Evolutionary conservation across 805 yeast species (phyloP), one percentile per base, ranked within the genome.

Genomic region (Wickerhamia fluorescens): DNA sequence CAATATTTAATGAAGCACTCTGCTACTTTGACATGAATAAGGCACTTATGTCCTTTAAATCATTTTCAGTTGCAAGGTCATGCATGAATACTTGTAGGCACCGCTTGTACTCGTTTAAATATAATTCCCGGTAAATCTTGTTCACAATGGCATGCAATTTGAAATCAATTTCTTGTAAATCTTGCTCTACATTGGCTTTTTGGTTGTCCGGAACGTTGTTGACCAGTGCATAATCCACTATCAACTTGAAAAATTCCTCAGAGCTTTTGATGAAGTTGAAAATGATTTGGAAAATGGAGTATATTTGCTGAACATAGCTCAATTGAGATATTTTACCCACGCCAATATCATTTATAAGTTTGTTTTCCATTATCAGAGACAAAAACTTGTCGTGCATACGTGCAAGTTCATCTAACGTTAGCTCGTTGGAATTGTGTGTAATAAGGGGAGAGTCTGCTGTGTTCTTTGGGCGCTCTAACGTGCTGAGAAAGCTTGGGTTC

Each of bases 361-460:
- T 59, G 39, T 51, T 45, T 16, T 51, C 40, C 13, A 57, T 47
- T 6, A 57, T 39, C 32, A n/a, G 32, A 23, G 14, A 18, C 25
- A 29, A 41, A 41, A 34, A 61, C 3, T 35, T 34, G 14, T 46
- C 43, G 39, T 68, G 73, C 10, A 57, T 28, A 4, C 38, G 21
- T 7, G 60, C 55, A 8, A 78, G 42, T 24, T 74, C 76, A 38
- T 76, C 78, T 27, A 78, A 49, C 8, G 71, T 65, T 25, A 56
- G 55, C 11, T 55, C 58, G 24, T 51, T 51, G 37, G 36, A 27
- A 14, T 39, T 39, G 27, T 39, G 43, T 7, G 22, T 10, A n/a
- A 34, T 29, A 7, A 12, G 26, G 10, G 14, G 11, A 6, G 18
- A 12, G 20, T 9, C 20, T 20, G 21, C 19, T 28, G 6, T 14